phyloP scores from a whole-genome alignment of 129 eudicot genomes.

The Pseudognaphalium luteoalbum region DNA sequence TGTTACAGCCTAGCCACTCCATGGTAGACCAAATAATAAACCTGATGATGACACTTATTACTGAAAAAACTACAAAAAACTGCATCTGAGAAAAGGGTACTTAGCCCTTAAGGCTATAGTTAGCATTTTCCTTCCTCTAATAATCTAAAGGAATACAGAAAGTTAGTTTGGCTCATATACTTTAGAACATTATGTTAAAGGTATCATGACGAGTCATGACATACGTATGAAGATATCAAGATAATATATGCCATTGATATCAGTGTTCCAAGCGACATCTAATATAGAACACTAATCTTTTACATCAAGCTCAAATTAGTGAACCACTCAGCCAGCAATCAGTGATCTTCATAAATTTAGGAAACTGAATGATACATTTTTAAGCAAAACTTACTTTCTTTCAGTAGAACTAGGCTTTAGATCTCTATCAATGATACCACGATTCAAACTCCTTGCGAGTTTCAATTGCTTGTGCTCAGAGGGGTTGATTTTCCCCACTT shows the following conservation, averaged over 20 bases:
- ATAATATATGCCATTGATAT: background rate
- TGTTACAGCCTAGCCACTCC: background rate
- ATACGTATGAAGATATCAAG: background rate
- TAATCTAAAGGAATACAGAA: background rate
- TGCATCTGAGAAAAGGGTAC: background rate
- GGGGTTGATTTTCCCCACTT: slow-evolving; percentile 93
- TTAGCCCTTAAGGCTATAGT: too few species aligned
- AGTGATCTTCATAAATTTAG: background rate
- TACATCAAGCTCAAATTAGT: background rate
- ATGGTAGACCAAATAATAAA: background rate
- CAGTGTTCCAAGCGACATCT: background rate
- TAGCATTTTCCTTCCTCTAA: background rate
- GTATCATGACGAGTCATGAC: background rate
- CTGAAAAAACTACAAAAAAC: background rate
- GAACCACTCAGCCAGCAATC: slow-evolving; percentile 4
- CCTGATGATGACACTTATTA: background rate
- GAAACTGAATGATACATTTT: slow-evolving; percentile 1
- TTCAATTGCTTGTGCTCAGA: slow-evolving; percentile 97
- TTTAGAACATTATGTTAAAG: background rate
- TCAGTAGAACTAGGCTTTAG: slow-evolving; percentile 87
- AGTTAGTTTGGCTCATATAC: background rate
- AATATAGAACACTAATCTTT: background rate
- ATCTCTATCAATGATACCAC: slow-evolving; percentile 98
- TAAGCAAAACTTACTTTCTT: slow-evolving; percentile 67
- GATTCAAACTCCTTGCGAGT: slow-evolving; percentile 90